Conservation (phyloP, 108 stramenopile species). For the Craspedostauros australis region DNA sequence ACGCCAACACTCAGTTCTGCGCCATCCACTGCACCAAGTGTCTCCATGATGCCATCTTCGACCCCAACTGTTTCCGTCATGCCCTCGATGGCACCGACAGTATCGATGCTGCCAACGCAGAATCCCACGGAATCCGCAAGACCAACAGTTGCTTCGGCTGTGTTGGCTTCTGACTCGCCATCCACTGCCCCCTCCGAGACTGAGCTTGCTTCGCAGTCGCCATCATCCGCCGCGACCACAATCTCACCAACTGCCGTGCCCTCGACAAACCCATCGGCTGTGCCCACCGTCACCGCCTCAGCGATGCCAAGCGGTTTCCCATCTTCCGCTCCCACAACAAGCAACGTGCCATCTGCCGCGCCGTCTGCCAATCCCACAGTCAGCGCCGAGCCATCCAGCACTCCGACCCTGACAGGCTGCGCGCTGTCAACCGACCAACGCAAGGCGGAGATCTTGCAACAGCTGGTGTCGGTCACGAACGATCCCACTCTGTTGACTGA, state of each 20-base stretch:
- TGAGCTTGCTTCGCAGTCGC: not conserved
- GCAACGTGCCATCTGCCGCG: not conserved
- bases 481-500: constrained; percentile 18
- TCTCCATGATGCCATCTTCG: not conserved
- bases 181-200: too few species aligned
- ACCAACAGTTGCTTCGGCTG: too few species aligned
- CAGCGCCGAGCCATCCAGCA: constrained; percentile 3
- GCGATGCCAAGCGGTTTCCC: not conserved
- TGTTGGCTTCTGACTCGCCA: too few species aligned
- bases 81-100: too few species aligned
- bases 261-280: not conserved
- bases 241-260: not conserved
- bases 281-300: not conserved
- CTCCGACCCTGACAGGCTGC: constrained; percentile 12
- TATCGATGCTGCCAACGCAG: too few species aligned
- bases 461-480: constrained; percentile 9
- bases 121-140: too few species aligned
- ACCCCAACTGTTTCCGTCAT: constrained; percentile 6
- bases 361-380: not conserved
- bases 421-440: constrained; percentile 24
- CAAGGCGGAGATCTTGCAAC: constrained; percentile 4
- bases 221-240: not conserved
- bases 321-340: not conserved
- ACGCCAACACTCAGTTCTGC: not conserved
- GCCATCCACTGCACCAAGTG: constrained; percentile 8